Evolutionary conservation across 2,329 filamentous ascomycete species (phyloP).

Genomic region (Verticillium klebahnii): DNA sequence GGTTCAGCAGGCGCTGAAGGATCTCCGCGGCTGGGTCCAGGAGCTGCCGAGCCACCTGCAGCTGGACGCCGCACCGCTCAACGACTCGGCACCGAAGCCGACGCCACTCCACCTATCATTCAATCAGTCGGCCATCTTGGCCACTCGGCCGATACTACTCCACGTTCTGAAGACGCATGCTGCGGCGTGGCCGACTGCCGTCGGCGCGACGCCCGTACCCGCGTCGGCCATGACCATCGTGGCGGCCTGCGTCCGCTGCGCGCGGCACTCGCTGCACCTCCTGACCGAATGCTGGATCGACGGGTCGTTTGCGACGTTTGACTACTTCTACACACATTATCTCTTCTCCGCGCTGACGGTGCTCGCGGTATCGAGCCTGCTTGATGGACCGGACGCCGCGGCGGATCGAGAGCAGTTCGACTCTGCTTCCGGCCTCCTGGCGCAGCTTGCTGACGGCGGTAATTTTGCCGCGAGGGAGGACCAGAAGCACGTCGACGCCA

Average conservation of each 20-base stretch:
- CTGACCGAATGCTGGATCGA: slow-evolving; percentile 40
- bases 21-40: slow-evolving; percentile 24
- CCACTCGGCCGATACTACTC: slow-evolving; percentile 27
- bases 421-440: slow-evolving; percentile 29
- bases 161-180: slow-evolving; percentile 26
- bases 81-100: slow-evolving; percentile 18
- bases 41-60: slow-evolving; percentile 24
- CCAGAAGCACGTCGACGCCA: slow-evolving; percentile 32
- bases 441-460: slow-evolving; percentile 31
- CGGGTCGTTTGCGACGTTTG: slow-evolving; percentile 40
- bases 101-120: slow-evolving; percentile 28
- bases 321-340: slow-evolving; percentile 41
- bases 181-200: slow-evolving; percentile 14
- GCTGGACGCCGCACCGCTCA: slow-evolving; percentile 14
- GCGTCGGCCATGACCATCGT: slow-evolving; percentile 30
- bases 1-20: slow-evolving; percentile 24
- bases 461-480: slow-evolving; percentile 37
- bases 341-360: slow-evolving; percentile 41
- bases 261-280: slow-evolving; percentile 36
- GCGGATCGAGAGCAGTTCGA: slow-evolving; percentile 36
- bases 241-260: slow-evolving; percentile 39
- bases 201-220: slow-evolving; percentile 18
- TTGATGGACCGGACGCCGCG: slow-evolving; percentile 21
- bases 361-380: slow-evolving; percentile 36
- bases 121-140: slow-evolving; percentile 27